These are phyloP conservation scores for Tolypocladium nubicola DNA, from an alignment of 2,329 filamentous ascomycete species.

Conservation along the genomic window DNA sequence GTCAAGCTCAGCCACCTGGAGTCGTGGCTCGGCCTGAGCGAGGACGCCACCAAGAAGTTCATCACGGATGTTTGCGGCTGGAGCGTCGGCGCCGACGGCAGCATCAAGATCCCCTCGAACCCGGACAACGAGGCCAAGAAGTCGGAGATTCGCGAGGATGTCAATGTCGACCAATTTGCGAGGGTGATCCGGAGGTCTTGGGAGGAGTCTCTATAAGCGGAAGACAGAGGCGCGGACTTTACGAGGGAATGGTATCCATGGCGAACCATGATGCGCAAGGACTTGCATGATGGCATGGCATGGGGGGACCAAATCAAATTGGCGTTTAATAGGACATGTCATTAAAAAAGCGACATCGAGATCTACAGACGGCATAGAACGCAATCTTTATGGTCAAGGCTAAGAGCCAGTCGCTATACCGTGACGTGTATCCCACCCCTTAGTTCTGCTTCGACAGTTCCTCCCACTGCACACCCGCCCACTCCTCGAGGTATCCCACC, in stretches of 20 bases:
- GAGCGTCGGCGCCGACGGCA: slow-evolving; percentile 57
- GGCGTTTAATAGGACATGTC: slow-evolving; percentile 26
- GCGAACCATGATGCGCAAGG: slow-evolving; percentile 16
- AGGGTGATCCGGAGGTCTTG: slow-evolving; percentile 75
- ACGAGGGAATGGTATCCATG: slow-evolving; percentile 3
- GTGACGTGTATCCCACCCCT: slow-evolving; percentile 8
- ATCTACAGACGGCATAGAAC: slow-evolving; percentile 19
- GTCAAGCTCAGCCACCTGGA: slow-evolving; percentile 58
- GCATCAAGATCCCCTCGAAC: slow-evolving; percentile 75
- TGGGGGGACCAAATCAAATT: slow-evolving; percentile 15
- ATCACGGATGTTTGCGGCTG: slow-evolving; percentile 79
- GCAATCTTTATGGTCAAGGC: slow-evolving; percentile 10
- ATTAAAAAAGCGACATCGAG: slow-evolving; percentile 22
- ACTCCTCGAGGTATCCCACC: slow-evolving; percentile 82
- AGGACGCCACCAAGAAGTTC: slow-evolving; percentile 63
- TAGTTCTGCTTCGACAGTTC: slow-evolving; percentile 43
- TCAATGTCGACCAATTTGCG: slow-evolving; percentile 79
- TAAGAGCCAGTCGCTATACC: neutral
- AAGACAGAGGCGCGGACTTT: neutral
- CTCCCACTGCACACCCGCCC: slow-evolving; percentile 98
- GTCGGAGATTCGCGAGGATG: slow-evolving; percentile 88
- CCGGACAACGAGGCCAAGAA: slow-evolving; percentile 97
- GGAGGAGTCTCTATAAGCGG: slow-evolving; percentile 49
- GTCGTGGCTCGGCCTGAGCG: slow-evolving; percentile 64
- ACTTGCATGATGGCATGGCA: slow-evolving; percentile 17